These are phyloP conservation scores for Tulasnella sp. DNA, from an alignment of 768 basidiomycete genomes.

Conservation along the genomic window DNA sequence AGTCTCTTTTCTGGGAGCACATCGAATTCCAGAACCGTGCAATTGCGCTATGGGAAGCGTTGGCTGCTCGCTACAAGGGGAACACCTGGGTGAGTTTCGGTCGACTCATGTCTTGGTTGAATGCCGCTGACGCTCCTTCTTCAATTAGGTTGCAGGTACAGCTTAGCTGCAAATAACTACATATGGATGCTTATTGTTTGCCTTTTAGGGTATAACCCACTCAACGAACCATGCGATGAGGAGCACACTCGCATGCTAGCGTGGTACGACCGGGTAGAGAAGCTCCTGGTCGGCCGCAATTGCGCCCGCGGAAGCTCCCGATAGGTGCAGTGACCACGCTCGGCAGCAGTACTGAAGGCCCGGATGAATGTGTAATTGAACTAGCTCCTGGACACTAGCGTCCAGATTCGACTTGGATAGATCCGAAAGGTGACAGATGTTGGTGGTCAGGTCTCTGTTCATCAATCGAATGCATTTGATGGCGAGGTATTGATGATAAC, in stretches of 20 bases:
- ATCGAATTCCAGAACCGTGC: conserved; percentile 75
- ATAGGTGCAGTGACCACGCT: too few species aligned
- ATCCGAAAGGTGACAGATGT: too few species aligned
- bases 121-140: neutral
- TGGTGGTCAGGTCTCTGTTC: too few species aligned
- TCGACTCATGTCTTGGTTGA: neutral
- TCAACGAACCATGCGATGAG: conserved; percentile 74
- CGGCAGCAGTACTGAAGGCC: too few species aligned
- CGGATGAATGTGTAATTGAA: too few species aligned
- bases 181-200: neutral
- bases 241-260: conserved; percentile 48
- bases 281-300: too few species aligned
- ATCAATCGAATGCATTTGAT: too few species aligned
- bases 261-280: conserved; percentile 59
- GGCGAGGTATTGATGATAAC: too few species aligned
- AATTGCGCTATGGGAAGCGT: conserved; percentile 64
- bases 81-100: conserved; percentile 32
- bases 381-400: too few species aligned
- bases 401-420: too few species aligned
- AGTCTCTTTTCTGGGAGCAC: conserved; percentile 56
- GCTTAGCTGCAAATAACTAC: neutral
- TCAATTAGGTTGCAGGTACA: conserved; percentile 53
- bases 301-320: too few species aligned
- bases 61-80: conserved; percentile 61
- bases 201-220: conserved; percentile 52